Evolutionary conservation across 306 rosid species (phyloP).

Genomic region (Cucurbita maxima): DNA sequence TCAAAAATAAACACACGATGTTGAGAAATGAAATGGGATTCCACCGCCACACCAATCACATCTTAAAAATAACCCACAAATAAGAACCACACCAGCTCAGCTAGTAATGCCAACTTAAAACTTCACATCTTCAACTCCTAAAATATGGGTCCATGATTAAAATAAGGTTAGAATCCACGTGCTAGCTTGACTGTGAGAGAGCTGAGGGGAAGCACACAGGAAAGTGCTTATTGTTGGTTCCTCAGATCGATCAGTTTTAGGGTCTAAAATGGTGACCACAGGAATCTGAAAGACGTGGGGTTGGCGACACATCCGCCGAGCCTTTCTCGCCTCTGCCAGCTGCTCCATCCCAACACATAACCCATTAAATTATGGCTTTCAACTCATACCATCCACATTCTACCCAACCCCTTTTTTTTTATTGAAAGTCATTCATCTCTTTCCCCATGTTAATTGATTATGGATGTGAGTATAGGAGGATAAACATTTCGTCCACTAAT

Average conservation of each 20-base stretch:
- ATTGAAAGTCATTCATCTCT: background rate
- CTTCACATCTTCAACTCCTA: constrained; percentile 14
- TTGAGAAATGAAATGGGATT: too few species aligned
- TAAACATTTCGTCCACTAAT: too few species aligned
- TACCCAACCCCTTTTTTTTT: background rate
- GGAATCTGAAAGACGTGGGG: constrained; percentile 57
- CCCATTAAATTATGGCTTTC: background rate
- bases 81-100: background rate
- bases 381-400: background rate
- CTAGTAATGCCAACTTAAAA: background rate
- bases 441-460: background rate
- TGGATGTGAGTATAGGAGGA: too few species aligned
- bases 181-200: constrained; percentile 12
- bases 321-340: constrained; percentile 43
- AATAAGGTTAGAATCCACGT: constrained; percentile 25
- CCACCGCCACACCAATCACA: too few species aligned
- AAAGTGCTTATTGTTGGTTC: constrained; percentile 18
- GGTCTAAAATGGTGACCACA: too few species aligned
- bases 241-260: background rate
- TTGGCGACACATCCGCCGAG: constrained; percentile 59
- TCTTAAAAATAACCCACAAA: too few species aligned
- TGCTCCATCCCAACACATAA: constrained; percentile 36
- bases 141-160: constrained; percentile 1
- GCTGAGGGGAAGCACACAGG: constrained; percentile 18
- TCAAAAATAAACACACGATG: too few species aligned